phyloP scores from a whole-genome alignment of 371 early-diverging fungal species.

The Smittium culicis region DNA sequence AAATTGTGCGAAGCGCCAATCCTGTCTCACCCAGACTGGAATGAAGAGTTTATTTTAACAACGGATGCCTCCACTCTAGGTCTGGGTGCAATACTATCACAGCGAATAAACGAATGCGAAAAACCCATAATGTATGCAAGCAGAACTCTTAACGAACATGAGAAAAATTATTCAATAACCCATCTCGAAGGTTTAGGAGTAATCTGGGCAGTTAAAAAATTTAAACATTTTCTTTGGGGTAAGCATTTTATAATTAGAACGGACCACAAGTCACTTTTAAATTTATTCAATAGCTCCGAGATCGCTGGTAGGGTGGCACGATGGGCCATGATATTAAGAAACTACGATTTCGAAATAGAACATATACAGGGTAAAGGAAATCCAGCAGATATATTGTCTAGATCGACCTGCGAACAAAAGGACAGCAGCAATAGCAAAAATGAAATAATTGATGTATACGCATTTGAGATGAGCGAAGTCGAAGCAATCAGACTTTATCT shows the following conservation, averaged over 20 bases:
- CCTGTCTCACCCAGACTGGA: conserved; percentile 20
- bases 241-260: conserved; percentile 11
- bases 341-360: conserved; percentile 5
- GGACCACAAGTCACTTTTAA: conserved; percentile 9
- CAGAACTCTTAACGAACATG: conserved; percentile 13
- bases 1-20: conserved; percentile 11
- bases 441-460: no score
- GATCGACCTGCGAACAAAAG: no score
- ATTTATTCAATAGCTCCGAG: background rate
- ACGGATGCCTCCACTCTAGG: conserved; percentile 32
- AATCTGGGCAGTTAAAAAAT: conserved; percentile 19
- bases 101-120: conserved; percentile 3
- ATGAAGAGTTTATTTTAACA: conserved; percentile 21
- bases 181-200: conserved; percentile 32
- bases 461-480: no score
- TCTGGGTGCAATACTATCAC: conserved; percentile 26
- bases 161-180: conserved; percentile 23
- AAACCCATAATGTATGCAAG: conserved; percentile 3
- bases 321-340: conserved; percentile 3
- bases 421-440: no score
- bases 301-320: background rate
- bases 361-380: no score
- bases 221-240: conserved; percentile 26
- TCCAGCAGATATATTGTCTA: no score
- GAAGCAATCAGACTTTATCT: no score